Percentiles rank a stretch among this genome's conserved stretches.
Evolutionary conservation across 2,329 filamentous ascomycete genomes (phyloP).

Genomic region (Verticillium alfalfae): DNA sequence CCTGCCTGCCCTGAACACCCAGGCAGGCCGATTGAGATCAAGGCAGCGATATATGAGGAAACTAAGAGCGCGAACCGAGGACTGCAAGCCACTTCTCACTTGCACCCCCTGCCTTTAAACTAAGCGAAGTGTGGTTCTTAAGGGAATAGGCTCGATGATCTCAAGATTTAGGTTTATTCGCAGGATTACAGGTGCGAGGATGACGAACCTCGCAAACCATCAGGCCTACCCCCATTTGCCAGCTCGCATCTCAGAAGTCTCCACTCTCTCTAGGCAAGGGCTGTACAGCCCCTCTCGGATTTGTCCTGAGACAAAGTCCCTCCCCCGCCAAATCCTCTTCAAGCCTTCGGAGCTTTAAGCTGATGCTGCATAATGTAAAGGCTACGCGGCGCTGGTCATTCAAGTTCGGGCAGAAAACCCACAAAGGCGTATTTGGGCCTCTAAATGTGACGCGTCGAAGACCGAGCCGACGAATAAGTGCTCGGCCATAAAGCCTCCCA

Average conservation of each 20-base stretch:
- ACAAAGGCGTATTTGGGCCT: background rate
- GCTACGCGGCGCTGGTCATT: background rate
- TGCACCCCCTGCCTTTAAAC: background rate
- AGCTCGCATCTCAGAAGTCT: background rate
- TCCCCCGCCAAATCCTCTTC: background rate
- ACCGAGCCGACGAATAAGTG: background rate
- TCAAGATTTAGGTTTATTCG: background rate
- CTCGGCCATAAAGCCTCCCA: background rate
- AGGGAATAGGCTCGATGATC: background rate
- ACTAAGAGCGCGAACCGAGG: too few species aligned
- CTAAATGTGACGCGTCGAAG: background rate
- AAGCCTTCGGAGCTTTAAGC: background rate
- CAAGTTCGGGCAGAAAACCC: background rate
- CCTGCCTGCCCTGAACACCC: too few species aligned
- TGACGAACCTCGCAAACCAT: background rate
- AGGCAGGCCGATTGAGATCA: too few species aligned
- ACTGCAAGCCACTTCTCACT: too few species aligned
- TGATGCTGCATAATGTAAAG: background rate
- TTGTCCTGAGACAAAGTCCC: background rate
- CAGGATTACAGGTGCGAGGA: background rate
- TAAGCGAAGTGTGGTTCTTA: too few species aligned
- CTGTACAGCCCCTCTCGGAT: background rate
- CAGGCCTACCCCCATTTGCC: background rate
- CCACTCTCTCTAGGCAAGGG: background rate
- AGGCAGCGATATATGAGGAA: too few species aligned